A percentile compares a stretch with the other conserved stretches of the same genome.
phyloP scores from a whole-genome alignment of 257 asterid species.

The Penstemon davidsonii region DNA sequence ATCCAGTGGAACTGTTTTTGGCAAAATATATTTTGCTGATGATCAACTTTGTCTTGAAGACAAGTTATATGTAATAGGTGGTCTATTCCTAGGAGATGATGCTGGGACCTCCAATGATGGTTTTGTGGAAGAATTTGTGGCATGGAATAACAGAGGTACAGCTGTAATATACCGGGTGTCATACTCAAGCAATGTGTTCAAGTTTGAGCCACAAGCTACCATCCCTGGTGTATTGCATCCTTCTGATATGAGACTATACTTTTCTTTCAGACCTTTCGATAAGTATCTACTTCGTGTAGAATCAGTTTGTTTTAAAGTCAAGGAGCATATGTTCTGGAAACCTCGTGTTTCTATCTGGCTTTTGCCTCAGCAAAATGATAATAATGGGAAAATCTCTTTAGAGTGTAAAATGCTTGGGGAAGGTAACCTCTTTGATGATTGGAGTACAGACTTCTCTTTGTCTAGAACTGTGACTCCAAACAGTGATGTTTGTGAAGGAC shows the following conservation, averaged over 20 bases:
- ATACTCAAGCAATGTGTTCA: constrained; percentile 48
- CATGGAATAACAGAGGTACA: constrained; percentile 75
- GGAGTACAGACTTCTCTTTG: constrained; percentile 44
- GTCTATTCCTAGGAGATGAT: constrained; percentile 57
- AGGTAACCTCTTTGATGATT: constrained; percentile 51
- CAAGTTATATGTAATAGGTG: constrained; percentile 55
- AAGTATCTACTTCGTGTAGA: constrained; percentile 59
- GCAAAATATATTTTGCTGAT: constrained; percentile 61
- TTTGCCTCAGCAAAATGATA: constrained; percentile 47
- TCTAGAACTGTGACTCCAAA: constrained; percentile 33
- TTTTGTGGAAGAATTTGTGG: constrained; percentile 57
- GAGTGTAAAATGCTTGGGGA: constrained; percentile 54
- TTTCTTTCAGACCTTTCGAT: constrained; percentile 54
- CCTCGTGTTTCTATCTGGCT: constrained; percentile 77
- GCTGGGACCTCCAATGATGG: constrained; percentile 34
- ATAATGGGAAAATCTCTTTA: constrained; percentile 33
- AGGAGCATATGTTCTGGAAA: constrained; percentile 66
- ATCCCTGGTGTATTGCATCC: constrained; percentile 57
- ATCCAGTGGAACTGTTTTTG: constrained; percentile 54
- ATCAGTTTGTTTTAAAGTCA: constrained; percentile 58
- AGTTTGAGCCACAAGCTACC: constrained; percentile 45
- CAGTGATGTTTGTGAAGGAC: constrained; percentile 30
- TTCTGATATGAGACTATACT: constrained; percentile 38
- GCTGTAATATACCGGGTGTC: constrained; percentile 66
- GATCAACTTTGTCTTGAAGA: constrained; percentile 59